Evolutionary conservation across 1,139 yeast species (phyloP).

Genomic region (Pichia sp.): DNA sequence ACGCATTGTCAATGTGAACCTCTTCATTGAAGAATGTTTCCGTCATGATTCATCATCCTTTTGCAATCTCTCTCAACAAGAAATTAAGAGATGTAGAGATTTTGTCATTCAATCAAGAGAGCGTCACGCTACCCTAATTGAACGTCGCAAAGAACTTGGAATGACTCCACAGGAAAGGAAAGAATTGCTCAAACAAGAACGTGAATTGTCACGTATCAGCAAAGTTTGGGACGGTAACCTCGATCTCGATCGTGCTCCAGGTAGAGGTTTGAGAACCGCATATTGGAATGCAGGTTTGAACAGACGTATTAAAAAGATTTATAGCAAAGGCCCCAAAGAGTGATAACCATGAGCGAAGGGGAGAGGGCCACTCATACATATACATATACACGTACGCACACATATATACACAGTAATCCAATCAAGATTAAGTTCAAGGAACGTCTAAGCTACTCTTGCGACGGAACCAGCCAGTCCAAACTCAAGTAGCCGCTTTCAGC

Average conservation of each 20-base stretch:
- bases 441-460: too few relatives aligned
- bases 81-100: conserved; percentile 65
- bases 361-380: too few relatives aligned
- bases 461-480: too few relatives aligned
- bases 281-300: conserved; percentile 52
- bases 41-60: conserved; percentile 31
- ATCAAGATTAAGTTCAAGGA: too few relatives aligned
- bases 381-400: too few relatives aligned
- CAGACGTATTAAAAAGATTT: conserved; percentile 37
- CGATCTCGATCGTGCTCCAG: not conserved
- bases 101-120: conserved; percentile 64
- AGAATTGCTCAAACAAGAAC: conserved; percentile 24
- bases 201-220: conserved; percentile 3
- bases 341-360: too few relatives aligned
- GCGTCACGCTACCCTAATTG: conserved; percentile 32
- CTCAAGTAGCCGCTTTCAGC: too few relatives aligned
- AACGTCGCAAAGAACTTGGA: conserved; percentile 26
- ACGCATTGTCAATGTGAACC: conserved; percentile 59
- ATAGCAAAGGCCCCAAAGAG: conserved; percentile 24
- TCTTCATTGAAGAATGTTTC: conserved; percentile 59
- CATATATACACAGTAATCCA: too few relatives aligned
- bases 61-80: conserved; percentile 71
- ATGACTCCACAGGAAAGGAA: conserved; percentile 29
- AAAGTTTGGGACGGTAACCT: conserved; percentile 18
- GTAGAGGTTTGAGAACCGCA: conserved; percentile 46